Base-by-base conservation (phyloP, 495 filamentous ascomycete genomes). In the Penicillium waksmanii region DNA sequence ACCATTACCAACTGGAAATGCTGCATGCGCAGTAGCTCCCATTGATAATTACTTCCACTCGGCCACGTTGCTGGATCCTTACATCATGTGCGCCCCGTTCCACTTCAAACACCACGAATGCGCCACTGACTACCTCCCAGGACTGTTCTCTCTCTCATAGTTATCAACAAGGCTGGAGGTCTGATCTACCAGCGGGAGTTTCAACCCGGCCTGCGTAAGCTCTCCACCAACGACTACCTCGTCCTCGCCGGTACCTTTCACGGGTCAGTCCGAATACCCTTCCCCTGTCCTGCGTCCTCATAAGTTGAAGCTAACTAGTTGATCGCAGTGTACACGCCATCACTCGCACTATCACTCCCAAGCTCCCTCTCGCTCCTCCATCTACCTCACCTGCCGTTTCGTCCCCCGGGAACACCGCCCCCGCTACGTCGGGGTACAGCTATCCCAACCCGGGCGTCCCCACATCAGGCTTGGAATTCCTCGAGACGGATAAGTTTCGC, bases 231-330 rank as follows among this genome's bases (percentile, higher is more conserved):
- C 67, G 96, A 98, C 79, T 92, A 92, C 70, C 89, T 98, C 4
- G 92, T 98, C 55, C 88, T 98, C n/a, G 95, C 95, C 1, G 95
- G 95, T 31, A 98, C 95, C 43, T 98, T 98, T 75, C 95, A 98
- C 73, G 95, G 95, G 87, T 90, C 76, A 65, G 71, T 36, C 38
- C 38, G n/a, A 43, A 54, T 59, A 43, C 62, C 49, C 42, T 21
- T 43, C 56, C 54, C 47, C 53, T 38, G 33, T 33, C 17, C 57
- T 43, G 18, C 55, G n/a, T 38, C 18, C 42, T 21, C 21, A 42
- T 34, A 40, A 23, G 2, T 23, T 23, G 23, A 23, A 53, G 17
- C 40, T 36, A 12, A 15, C 6, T 15, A n/a, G 33, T 5, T 25
- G 17, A 50, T 49, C 12, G 25, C 44, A 65, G 88, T 55, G 89